phyloP scores from a whole-genome alignment of 257 asterid species.

The Solanum medicagineum region DNA sequence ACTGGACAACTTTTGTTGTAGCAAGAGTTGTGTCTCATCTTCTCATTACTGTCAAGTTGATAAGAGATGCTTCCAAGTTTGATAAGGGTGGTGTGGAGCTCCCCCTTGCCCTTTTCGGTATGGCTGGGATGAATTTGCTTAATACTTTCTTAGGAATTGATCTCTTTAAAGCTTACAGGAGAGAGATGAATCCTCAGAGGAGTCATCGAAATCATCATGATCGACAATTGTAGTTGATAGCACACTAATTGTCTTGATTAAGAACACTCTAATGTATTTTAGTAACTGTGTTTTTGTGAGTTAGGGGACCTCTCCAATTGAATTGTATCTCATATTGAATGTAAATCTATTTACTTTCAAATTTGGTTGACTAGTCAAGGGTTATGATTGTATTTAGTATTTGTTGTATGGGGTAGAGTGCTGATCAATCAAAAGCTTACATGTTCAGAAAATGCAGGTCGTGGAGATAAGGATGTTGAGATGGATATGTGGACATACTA shows the following conservation, averaged over 20 bases:
- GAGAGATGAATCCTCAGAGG: constrained; percentile 26
- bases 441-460: too few species aligned
- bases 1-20: constrained; percentile 43
- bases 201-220: constrained; percentile 24
- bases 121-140: constrained; percentile 85
- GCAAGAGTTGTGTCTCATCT: constrained; percentile 58
- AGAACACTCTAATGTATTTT: not conserved
- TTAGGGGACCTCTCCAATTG: not conserved
- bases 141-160: constrained; percentile 59
- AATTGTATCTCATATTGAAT: not conserved
- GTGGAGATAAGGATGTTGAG: too few species aligned
- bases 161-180: constrained; percentile 50
- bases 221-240: constrained; percentile 8
- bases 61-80: constrained; percentile 66
- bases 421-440: too few species aligned
- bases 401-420: not conserved
- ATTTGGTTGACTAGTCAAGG: not conserved
- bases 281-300: not conserved
- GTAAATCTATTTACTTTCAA: not conserved
- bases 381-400: not conserved
- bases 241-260: not conserved
- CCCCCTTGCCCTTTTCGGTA: constrained; percentile 77
- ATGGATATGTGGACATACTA: too few species aligned
- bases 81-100: constrained; percentile 65
- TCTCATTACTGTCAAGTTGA: constrained; percentile 58